phyloP scores from a whole-genome alignment of 2,329 filamentous ascomycete species.

The Colletotrichum noveboracense region DNA sequence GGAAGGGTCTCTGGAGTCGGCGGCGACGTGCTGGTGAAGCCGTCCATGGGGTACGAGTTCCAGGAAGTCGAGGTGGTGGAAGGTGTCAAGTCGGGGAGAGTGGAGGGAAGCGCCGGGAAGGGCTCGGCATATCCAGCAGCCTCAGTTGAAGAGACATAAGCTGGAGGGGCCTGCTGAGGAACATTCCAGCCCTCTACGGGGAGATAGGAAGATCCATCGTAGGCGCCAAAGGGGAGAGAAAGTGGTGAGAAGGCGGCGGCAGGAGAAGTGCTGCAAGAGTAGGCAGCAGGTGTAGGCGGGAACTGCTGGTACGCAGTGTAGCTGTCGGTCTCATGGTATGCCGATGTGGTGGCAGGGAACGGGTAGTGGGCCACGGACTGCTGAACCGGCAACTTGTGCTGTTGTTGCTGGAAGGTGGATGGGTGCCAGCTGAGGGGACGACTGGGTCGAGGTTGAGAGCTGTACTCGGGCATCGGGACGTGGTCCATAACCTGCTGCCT shows the following conservation, averaged over 20 bases:
- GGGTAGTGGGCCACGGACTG: constrained; percentile 43
- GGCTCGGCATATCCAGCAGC: constrained; percentile 33
- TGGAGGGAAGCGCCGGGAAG: constrained; percentile 30
- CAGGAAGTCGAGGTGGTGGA: constrained; percentile 36
- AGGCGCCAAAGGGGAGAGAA: constrained; percentile 48
- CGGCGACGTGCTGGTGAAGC: constrained; percentile 55
- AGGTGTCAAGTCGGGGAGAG: constrained; percentile 20
- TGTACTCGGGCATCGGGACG: constrained; percentile 39
- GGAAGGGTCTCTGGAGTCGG: constrained; percentile 66
- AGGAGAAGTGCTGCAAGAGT: constrained; percentile 65
- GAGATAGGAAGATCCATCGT: constrained; percentile 44
- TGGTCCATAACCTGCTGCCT: constrained; percentile 54
- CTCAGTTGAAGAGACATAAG: constrained; percentile 30
- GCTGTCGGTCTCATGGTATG: constrained; percentile 46
- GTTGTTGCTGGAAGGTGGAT: constrained; percentile 49
- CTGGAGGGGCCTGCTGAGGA: constrained; percentile 32
- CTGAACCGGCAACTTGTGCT: constrained; percentile 33
- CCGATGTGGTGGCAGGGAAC: constrained; percentile 39
- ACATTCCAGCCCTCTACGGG: constrained; percentile 43
- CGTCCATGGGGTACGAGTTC: constrained; percentile 51
- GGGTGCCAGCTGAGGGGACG: constrained; percentile 82
- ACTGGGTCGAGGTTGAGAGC: constrained; percentile 40
- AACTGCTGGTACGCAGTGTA: constrained; percentile 47
- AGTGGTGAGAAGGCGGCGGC: constrained; percentile 59
- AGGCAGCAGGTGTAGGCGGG: constrained; percentile 58